Evolutionary conservation across 2,329 filamentous ascomycete genomes (phyloP), one percentile per base, ranked within the genome.

Genomic region (Colletotrichum sp.): DNA sequence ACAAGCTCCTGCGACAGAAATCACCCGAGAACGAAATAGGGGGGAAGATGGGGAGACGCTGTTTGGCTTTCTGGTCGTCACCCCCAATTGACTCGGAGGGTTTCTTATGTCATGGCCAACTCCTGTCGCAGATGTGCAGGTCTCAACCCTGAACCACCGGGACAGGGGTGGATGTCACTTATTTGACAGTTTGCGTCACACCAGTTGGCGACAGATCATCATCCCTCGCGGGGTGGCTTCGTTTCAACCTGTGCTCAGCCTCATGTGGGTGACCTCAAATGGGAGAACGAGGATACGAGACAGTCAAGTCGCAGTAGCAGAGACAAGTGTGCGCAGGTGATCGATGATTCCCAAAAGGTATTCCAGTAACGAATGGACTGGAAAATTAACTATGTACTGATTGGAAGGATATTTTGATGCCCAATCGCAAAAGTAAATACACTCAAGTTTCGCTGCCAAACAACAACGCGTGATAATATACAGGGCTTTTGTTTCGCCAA

Each of bases 171-270:
- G 28, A 28, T 65, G 69, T 30, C 24, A 55, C 30, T 32, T 60
- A 32, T 73, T 73, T 49, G 71, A 63, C 57, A 36, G 26, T 36
- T 62, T 62, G 55, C 52, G 36, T 69, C 70, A 69, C 70, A 34
- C 15, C 52, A 60, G 34, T n/a, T 15, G 26, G 34, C 26, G 16
- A 66, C 18, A 64, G 71, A 72, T 72, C 55, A 18, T 18, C 70
- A 26, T 32, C 64, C 26, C 36, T 30, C 44, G 44, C 44, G 44
- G n/a, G 44, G 44, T 8, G 39, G 9, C 44, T 12, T n/a, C 15
- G 71, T 73, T 73, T 73, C 71, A 73, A 73, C 59, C 21, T 52
- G 21, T 62, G 64, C 71, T 72, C 71, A 69, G 71, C 65, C 71
- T 69, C 65, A 24, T 28, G 30, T 36, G 64, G 36, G 52, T 15